Base-by-base conservation (phyloP, 192 early-diverging fungal genomes). In the Backusella morwellensis region DNA sequence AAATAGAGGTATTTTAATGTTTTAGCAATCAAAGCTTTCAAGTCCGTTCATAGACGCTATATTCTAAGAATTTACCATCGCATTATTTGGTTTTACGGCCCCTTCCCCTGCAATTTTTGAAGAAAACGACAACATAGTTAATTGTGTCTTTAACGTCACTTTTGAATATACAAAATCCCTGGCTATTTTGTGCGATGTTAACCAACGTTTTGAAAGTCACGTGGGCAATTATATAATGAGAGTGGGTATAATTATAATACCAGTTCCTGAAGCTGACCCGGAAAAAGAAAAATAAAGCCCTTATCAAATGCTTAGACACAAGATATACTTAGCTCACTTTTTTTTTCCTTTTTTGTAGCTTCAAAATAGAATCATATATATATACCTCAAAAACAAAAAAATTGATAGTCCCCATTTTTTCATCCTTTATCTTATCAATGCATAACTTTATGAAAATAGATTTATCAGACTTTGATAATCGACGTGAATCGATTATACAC, bases 371-470 rank as follows among this genome's bases (percentile, higher is more conserved):
- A 29, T 63, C 26, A 63, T 63, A 63, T 63, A 63, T 59, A 59
- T 63, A 63, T 63, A 63, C 23, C 47, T 50, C 19, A 50, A 50
- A 50, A 63, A 63, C 21, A 63, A 63, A 63, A 56, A 63, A 63
- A 63, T 63, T 63, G 56, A 63, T 63, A 63, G 26, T 23, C 56
- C 56, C 21, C 54, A 59, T 63, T 63, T 63, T 63, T 63, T 63
- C 23, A 63, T 63, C 26, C 56, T 63, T 63, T 63, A 63, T 63
- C 56, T 63, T 63, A 63, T 63, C 56, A 63, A 63, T 63, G 56
- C 21, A 70, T 70, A 42, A 75, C 26, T 75, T 75, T 32, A 75
- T 75, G 56, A 75, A 38, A 47, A 80, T 80, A 14, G 78, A 80
- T 35, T 52, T 80, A 35, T 59, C 74, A 1, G 70, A 75, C 47